Percentiles rank a stretch among this genome's conserved stretches.
These are phyloP conservation scores for Epichloe elymi DNA, from an alignment of 2,329 filamentous ascomycete species.

Conservation along the genomic window DNA sequence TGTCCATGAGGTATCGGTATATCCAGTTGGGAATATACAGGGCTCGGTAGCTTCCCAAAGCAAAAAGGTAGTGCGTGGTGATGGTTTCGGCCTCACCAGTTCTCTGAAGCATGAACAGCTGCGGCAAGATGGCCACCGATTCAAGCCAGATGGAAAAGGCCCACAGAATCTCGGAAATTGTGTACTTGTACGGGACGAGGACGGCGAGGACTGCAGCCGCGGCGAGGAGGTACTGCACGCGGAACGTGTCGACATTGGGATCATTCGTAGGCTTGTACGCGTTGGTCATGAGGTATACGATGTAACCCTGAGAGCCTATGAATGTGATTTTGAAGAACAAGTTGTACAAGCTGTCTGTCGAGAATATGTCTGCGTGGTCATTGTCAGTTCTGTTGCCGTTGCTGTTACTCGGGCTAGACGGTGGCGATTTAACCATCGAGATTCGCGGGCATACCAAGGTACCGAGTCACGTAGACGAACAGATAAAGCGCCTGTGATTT, in stretches of 20 bases:
- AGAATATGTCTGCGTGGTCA: constrained; percentile 59
- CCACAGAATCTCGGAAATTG: constrained; percentile 77
- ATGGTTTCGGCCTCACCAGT: constrained; percentile 99
- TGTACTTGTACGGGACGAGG: constrained; percentile 77
- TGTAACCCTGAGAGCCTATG: constrained; percentile 80
- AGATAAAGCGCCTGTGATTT: constrained; percentile 96
- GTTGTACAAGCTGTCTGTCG: constrained; percentile 77
- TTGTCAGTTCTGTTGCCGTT: not conserved
- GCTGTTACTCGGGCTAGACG: not conserved
- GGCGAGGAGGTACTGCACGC: constrained; percentile 83
- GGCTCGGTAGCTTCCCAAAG: constrained; percentile 78
- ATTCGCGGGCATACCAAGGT: constrained; percentile 52
- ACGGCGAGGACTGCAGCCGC: constrained; percentile 68
- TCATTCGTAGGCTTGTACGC: constrained; percentile 97
- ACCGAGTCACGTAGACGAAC: constrained; percentile 84
- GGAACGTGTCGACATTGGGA: constrained; percentile 93
- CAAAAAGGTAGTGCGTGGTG: constrained; percentile 94
- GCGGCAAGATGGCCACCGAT: constrained; percentile 88
- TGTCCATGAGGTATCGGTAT: constrained; percentile 71
- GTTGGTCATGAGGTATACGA: constrained; percentile 94
- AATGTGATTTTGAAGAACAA: constrained; percentile 93
- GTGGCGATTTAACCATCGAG: not conserved
- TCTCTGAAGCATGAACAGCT: constrained; percentile 95
- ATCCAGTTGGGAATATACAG: constrained; percentile 99
- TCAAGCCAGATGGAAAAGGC: constrained; percentile 98